Evolutionary conservation across 2,329 filamentous ascomycete species (phyloP).

Genomic region (Hirsutella minnesotensis): DNA sequence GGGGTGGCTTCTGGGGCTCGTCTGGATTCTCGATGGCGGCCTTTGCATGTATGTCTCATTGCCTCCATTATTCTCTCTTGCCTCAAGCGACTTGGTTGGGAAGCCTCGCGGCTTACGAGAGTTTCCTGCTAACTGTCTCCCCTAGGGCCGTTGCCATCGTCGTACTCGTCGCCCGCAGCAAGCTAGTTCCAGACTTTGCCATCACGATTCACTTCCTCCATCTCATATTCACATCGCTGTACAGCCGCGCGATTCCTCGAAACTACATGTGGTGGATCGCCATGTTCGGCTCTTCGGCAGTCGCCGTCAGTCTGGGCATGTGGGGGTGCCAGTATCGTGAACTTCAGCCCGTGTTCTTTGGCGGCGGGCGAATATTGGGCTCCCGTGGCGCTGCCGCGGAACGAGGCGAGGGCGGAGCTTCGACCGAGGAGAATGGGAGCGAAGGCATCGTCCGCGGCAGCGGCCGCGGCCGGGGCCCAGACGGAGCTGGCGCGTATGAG

Average conservation of each 20-base stretch:
- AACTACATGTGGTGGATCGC: slow-evolving; percentile 79
- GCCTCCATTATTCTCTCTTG: too few species aligned
- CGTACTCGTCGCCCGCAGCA: slow-evolving; percentile 73
- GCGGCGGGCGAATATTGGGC: slow-evolving; percentile 36
- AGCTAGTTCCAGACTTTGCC: slow-evolving; percentile 90
- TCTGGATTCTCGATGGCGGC: slow-evolving; percentile 45
- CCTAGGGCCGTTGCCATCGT: slow-evolving; percentile 71
- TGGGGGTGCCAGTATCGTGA: slow-evolving; percentile 91
- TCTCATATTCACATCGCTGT: slow-evolving; percentile 64
- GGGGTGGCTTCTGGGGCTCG: slow-evolving; percentile 46
- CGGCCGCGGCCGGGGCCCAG: slow-evolving; percentile 38
- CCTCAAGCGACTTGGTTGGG: too few species aligned
- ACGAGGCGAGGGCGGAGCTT: slow-evolving; percentile 22
- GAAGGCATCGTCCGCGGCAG: slow-evolving; percentile 30
- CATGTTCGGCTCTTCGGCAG: slow-evolving; percentile 33
- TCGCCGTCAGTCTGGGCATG: slow-evolving; percentile 53
- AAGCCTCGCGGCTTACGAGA: too few species aligned
- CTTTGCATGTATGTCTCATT: slow-evolving; percentile 32
- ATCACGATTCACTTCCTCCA: slow-evolving; percentile 80
- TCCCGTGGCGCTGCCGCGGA: slow-evolving; percentile 10
- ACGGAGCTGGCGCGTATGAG: slow-evolving; percentile 51
- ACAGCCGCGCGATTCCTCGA: slow-evolving; percentile 63
- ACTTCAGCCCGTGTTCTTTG: slow-evolving; percentile 78
- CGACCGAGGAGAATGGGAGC: slow-evolving; percentile 15
- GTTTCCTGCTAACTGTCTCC: not conserved